These are phyloP conservation scores for Aspergillus pseudoterreus DNA, from an alignment of 2,329 filamentous ascomycete genomes.

Conservation along the genomic window DNA sequence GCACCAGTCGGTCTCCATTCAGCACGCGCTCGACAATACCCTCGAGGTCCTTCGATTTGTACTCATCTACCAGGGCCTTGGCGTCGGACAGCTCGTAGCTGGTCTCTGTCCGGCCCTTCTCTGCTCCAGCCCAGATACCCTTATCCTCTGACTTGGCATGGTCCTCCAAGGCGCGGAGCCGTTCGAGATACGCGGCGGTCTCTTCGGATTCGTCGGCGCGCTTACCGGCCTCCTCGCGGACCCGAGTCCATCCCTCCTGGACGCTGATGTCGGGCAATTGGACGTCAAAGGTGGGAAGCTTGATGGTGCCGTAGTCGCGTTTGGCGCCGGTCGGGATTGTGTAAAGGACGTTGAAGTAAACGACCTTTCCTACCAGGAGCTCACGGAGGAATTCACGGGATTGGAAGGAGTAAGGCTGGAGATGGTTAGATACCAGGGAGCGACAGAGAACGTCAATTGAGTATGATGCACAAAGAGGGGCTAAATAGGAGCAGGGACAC, in stretches of 20 bases:
- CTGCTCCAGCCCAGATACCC: slow-evolving; percentile 71
- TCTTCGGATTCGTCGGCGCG: slow-evolving; percentile 80
- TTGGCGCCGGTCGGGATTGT: slow-evolving; percentile 73
- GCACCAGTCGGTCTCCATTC: slow-evolving; percentile 83
- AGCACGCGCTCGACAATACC: slow-evolving; percentile 87
- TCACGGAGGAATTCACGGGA: slow-evolving; percentile 90
- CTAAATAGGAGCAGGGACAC: not conserved
- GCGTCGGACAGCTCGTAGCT: slow-evolving; percentile 77
- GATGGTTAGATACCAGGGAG: not conserved
- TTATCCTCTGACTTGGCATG: slow-evolving; percentile 74
- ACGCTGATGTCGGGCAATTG: slow-evolving; percentile 78
- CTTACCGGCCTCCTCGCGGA: slow-evolving; percentile 88
- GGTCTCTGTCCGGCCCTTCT: slow-evolving; percentile 66
- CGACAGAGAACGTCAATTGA: not conserved
- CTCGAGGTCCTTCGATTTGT: slow-evolving; percentile 81
- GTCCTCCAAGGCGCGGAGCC: slow-evolving; percentile 71
- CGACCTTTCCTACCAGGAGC: slow-evolving; percentile 76
- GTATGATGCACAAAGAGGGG: not conserved
- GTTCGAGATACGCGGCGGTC: slow-evolving; percentile 66
- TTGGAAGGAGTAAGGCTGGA: slow-evolving; percentile 77
- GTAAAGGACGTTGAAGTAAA: slow-evolving; percentile 84
- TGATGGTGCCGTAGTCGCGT: slow-evolving; percentile 81
- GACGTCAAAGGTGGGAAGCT: slow-evolving; percentile 64
- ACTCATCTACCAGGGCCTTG: slow-evolving; percentile 70
- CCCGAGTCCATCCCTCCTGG: slow-evolving; percentile 85